Percentiles rank a stretch among this genome's conserved stretches.
Evolutionary conservation across 2,329 filamentous ascomycete genomes (phyloP).

Genomic region (Fusarium sp.): DNA sequence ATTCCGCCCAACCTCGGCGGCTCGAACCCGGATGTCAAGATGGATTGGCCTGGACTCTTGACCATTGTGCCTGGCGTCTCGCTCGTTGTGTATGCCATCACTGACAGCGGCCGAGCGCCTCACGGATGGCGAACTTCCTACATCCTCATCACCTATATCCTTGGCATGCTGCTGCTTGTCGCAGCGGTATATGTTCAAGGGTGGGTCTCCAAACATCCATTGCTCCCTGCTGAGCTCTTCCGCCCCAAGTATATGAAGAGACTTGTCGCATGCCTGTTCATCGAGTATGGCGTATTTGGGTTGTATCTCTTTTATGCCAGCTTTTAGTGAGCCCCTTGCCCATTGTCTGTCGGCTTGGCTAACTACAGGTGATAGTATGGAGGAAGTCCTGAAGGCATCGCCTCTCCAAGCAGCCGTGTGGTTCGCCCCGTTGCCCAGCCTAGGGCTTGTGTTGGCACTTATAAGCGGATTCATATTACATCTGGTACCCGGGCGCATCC

Average conservation of each 20-base stretch:
- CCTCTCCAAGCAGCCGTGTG: conserved; percentile 75
- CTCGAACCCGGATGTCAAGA: conserved; percentile 51
- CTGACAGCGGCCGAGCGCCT: conserved; percentile 76
- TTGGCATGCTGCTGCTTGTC: conserved; percentile 71
- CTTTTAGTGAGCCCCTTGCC: conserved; percentile 65
- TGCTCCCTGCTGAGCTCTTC: conserved; percentile 79
- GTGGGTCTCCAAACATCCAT: conserved; percentile 74
- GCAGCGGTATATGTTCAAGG: conserved; percentile 77
- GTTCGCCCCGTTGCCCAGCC: conserved; percentile 75
- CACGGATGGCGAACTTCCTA: conserved; percentile 79
- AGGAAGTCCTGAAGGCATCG: conserved; percentile 67
- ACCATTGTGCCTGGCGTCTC: conserved; percentile 74
- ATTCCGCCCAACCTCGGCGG: conserved; percentile 52
- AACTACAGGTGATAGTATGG: conserved; percentile 59
- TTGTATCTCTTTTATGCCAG: conserved; percentile 78
- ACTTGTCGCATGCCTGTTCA: conserved; percentile 69
- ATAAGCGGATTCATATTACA: conserved; percentile 75
- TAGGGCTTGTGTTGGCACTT: conserved; percentile 74
- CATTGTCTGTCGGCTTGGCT: not conserved
- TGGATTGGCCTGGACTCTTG: conserved; percentile 76
- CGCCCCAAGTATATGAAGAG: conserved; percentile 75
- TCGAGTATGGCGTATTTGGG: conserved; percentile 75
- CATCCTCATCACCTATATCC: conserved; percentile 72
- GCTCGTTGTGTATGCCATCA: conserved; percentile 80
- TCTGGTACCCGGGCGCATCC: conserved; percentile 70